Evolutionary conservation across 2,329 filamentous ascomycete genomes (phyloP).

Genomic region (Claviceps digitariae): DNA sequence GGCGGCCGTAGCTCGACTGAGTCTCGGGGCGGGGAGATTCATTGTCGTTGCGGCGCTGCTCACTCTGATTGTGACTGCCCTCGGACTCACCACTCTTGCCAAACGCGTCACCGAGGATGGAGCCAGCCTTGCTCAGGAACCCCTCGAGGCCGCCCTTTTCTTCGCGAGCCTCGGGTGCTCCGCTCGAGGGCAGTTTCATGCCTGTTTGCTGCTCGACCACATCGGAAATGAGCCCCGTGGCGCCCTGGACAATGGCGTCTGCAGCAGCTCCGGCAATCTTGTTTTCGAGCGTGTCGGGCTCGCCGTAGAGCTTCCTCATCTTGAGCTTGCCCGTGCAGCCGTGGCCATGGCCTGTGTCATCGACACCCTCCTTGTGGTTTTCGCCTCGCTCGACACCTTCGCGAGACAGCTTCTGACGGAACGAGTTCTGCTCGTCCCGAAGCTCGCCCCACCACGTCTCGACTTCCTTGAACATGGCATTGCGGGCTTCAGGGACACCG

Average conservation of each 20-base stretch:
- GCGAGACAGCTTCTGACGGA: conserved; percentile 63
- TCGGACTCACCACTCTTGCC: conserved; percentile 37
- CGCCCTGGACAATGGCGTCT: conserved; percentile 41
- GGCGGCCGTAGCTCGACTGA: conserved; percentile 47
- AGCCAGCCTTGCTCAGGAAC: conserved; percentile 55
- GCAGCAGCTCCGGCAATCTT: conserved; percentile 43
- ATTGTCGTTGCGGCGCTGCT: conserved; percentile 35
- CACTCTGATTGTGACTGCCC: conserved; percentile 32
- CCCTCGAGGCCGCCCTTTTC: conserved; percentile 55
- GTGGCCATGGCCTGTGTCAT: conserved; percentile 75
- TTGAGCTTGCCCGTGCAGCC: conserved; percentile 67
- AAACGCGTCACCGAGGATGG: conserved; percentile 50
- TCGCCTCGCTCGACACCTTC: conserved; percentile 62
- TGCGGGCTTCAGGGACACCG: conserved; percentile 57
- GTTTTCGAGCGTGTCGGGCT: conserved; percentile 36
- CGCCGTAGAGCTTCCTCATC: conserved; percentile 54
- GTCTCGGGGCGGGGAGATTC: conserved; percentile 50
- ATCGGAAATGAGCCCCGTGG: conserved; percentile 37
- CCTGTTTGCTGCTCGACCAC: conserved; percentile 34
- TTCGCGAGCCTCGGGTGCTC: conserved; percentile 25
- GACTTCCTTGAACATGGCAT: conserved; percentile 66
- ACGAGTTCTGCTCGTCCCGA: conserved; percentile 45
- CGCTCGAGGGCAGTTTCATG: conserved; percentile 22
- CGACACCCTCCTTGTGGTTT: conserved; percentile 77
- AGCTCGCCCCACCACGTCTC: conserved; percentile 71